Percentiles rank a stretch among this genome's conserved stretches.
Conservation (phyloP, 352 stramenopile genomes). For the Phytophthora litchii region DNA sequence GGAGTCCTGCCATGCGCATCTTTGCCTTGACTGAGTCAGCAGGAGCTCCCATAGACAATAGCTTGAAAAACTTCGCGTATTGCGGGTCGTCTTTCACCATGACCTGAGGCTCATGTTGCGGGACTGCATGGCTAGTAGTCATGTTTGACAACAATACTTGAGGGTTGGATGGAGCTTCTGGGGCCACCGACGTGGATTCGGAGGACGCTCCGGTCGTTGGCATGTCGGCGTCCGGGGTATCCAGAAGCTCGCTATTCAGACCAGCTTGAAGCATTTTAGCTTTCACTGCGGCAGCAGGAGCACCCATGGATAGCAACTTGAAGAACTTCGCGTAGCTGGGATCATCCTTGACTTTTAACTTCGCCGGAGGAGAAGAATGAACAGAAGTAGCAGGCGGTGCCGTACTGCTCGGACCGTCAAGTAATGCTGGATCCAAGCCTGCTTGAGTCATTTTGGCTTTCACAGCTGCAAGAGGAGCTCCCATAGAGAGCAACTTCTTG, state of each 20-base stretch:
- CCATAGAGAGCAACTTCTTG: slow-evolving; percentile 70
- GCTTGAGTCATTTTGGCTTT: slow-evolving; percentile 75
- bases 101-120: slow-evolving; percentile 5
- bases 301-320: slow-evolving; percentile 69
- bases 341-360: slow-evolving; percentile 54
- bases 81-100: slow-evolving; percentile 65
- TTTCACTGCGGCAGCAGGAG: slow-evolving; percentile 56
- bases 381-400: background rate
- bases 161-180: slow-evolving; percentile 21
- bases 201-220: slow-evolving; percentile 10
- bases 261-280: slow-evolving; percentile 79
- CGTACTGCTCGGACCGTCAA: slow-evolving; percentile 35
- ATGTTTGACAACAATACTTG: slow-evolving; percentile 15
- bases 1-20: slow-evolving; percentile 80
- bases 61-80: slow-evolving; percentile 75
- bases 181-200: background rate
- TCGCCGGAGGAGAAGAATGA: background rate
- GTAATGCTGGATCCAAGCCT: slow-evolving; percentile 57
- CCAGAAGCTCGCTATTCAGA: slow-evolving; percentile 77
- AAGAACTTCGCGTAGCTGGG: slow-evolving; percentile 72
- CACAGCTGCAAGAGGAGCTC: slow-evolving; percentile 55
- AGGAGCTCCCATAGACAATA: slow-evolving; percentile 67
- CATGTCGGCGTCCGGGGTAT: slow-evolving; percentile 63
- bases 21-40: slow-evolving; percentile 64
- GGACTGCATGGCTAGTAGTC: slow-evolving; percentile 7